Evolutionary conservation across 352 stramenopile species (phyloP), one percentile per base, ranked within the genome.

Genomic region (Globisporangium takayamanum): DNA sequence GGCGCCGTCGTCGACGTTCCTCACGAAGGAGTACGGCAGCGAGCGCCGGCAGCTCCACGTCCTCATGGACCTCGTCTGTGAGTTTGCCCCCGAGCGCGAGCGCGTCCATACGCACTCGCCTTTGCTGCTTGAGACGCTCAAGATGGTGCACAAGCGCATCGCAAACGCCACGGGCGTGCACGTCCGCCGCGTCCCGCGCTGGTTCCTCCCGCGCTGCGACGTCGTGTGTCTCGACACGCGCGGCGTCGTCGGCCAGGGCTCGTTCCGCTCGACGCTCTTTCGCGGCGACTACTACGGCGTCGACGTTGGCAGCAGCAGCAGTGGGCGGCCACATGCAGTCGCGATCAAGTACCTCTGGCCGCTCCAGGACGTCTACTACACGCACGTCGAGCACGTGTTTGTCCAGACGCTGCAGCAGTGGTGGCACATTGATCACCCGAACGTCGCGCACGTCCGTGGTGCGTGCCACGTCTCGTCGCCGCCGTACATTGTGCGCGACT

Each of bases 401-500:
- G 49, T 69, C 2, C 63, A 73, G 8, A 88, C 74, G 59, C 55
- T 79, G 37, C 64, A 73, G 45, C 54, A 63, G 5, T 84, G 75
- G 46, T 85, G 76, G 60, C 75, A 58, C 14, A 74, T 85, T 45
- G 63, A 67, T 42, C 82, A 92, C 45, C 67, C 80, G 5, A 75
- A 92, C 47, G 66, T 89, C 4, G 67, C 88, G 20, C 68, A 69
- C n/a, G 57, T 92, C 18, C 75, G 74, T 18, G 82, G 82, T 18
- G 82, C 70, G 44, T 78, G 74, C 46, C 82, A 88, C 55, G 75
- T 73, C 5, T 66, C 68, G 0, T 62, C 51, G 2, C 68, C 73
- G 2, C 78, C 78, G 25, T 84, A 79, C 52, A 37, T 90, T 26
- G 78, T 85, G 11, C 74, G 78, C 33, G 74, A 88, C 52, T 90